Evolutionary conservation across 257 asterid genomes (phyloP).

Genomic region (Plantago major): DNA sequence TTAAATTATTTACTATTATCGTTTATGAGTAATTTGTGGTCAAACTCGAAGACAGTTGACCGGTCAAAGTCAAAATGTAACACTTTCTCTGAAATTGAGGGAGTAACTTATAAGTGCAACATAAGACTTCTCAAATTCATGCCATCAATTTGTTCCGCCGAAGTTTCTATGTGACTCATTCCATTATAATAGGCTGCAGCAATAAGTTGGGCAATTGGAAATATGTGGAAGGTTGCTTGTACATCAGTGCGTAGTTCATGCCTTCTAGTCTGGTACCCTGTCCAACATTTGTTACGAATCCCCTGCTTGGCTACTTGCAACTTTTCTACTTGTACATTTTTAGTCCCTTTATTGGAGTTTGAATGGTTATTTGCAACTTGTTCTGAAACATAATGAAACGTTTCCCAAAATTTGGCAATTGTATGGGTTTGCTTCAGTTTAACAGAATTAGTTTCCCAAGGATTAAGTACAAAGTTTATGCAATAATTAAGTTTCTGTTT

Average conservation of each 20-base stretch:
- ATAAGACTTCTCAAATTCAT: not conserved
- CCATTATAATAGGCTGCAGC: conserved; percentile 4
- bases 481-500: not conserved
- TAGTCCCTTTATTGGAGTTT: conserved; percentile 1
- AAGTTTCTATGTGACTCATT: not conserved
- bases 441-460: not conserved
- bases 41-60: too few relatives aligned
- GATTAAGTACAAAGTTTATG: not conserved
- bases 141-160: conserved; percentile 1
- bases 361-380: not conserved
- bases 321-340: too few relatives aligned
- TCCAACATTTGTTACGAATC: conserved; percentile 13
- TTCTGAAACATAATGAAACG: too few relatives aligned
- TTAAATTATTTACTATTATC: too few relatives aligned
- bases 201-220: conserved; percentile 2
- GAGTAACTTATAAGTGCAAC: too few relatives aligned
- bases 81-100: too few relatives aligned
- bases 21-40: too few relatives aligned
- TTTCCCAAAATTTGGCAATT: too few relatives aligned
- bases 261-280: not conserved
- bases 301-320: not conserved
- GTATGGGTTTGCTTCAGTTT: not conserved
- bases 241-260: not conserved
- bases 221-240: not conserved
- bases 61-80: too few relatives aligned